These are phyloP conservation scores for Colletotrichum sp. DNA, from an alignment of 2,329 filamentous ascomycete genomes.

Conservation along the genomic window DNA sequence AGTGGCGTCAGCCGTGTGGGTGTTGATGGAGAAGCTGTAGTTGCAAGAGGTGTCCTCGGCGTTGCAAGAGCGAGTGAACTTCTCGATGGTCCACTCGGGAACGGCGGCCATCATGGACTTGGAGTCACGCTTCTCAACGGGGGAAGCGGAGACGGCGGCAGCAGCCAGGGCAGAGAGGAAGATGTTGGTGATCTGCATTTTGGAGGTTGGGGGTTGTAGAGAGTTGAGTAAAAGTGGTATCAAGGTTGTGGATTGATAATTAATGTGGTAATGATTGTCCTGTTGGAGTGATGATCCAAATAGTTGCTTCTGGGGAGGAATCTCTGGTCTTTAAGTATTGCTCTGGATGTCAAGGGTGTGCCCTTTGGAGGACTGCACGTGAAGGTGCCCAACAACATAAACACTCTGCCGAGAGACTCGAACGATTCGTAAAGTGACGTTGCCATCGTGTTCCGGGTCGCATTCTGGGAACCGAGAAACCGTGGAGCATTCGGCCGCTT, in stretches of 20 bases:
- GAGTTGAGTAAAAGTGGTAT: neutral
- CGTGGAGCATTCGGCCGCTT: neutral
- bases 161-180: conserved; percentile 40
- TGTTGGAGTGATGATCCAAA: neutral
- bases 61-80: conserved; percentile 45
- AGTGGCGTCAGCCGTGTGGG: conserved; percentile 32
- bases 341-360: neutral
- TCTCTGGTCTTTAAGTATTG: neutral
- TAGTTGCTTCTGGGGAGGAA: neutral
- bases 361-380: neutral
- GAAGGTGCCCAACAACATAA: neutral
- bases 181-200: conserved; percentile 49
- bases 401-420: neutral
- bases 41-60: conserved; percentile 42
- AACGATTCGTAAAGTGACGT: conserved; percentile 3
- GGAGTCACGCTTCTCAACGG: conserved; percentile 10
- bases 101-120: conserved; percentile 44
- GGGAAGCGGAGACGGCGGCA: conserved; percentile 19
- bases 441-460: neutral
- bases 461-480: neutral
- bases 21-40: conserved; percentile 50
- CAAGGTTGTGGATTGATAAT: neutral
- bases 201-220: conserved; percentile 24
- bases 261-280: neutral
- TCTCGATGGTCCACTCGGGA: conserved; percentile 47